A percentile compares a stretch with the other conserved stretches of the same genome.
phyloP scores from a whole-genome alignment of 306 rosid species.

The Abrus precatorius region DNA sequence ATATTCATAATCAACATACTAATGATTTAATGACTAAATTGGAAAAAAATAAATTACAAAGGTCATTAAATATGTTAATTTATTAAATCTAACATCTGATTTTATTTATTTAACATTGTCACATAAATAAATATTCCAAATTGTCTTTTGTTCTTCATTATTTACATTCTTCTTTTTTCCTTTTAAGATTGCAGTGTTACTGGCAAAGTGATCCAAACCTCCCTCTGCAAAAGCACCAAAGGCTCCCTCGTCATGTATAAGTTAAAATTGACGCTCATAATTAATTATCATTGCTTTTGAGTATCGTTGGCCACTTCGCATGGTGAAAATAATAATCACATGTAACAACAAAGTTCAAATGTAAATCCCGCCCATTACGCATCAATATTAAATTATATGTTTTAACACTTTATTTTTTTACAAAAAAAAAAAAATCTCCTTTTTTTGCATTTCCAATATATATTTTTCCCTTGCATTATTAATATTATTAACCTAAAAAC shows the following conservation, averaged over 20 bases:
- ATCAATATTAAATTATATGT: not conserved
- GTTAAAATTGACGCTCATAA: conserved; percentile 25
- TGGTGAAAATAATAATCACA: not conserved
- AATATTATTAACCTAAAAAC: no score
- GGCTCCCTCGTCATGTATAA: conserved; percentile 3
- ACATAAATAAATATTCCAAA: no score
- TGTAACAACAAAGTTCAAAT: not conserved
- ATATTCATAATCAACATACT: no score
- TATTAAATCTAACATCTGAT: no score
- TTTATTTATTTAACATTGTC: no score
- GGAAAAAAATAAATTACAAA: no score
- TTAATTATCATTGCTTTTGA: not conserved
- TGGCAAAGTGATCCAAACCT: not conserved
- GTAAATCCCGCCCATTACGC: not conserved
- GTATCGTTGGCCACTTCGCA: conserved; percentile 29
- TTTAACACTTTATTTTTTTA: no score
- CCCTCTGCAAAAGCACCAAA: not conserved
- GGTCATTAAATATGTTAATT: no score
- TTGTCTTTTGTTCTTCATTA: not conserved
- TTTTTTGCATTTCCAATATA: no score
- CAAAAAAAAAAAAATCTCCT: no score
- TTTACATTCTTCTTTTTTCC: not conserved
- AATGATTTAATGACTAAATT: no score
- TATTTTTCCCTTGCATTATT: no score
- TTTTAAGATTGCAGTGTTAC: not conserved